phyloP scores from a whole-genome alignment of 768 basidiomycete species.

The Kwoniella sp. region DNA sequence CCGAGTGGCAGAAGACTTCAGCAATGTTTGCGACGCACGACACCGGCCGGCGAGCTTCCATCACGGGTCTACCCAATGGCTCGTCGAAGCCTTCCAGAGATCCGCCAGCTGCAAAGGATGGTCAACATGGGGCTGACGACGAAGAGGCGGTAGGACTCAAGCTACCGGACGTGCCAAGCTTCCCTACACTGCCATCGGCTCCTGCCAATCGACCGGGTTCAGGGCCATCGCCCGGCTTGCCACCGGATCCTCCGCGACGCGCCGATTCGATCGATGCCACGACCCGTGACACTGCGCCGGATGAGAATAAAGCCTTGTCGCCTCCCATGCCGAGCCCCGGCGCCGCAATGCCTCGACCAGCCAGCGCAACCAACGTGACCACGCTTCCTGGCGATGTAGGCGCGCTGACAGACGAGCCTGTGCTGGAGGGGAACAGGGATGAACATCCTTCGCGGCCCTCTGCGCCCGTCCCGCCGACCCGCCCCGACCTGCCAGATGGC shows the following conservation, averaged over 20 bases:
- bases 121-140: slow-evolving; percentile 4
- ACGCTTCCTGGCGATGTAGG: slow-evolving; percentile 13
- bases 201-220: slow-evolving; percentile 28
- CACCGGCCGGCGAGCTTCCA: neutral
- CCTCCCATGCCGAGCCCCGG: slow-evolving; percentile 17
- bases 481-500: slow-evolving; percentile 3
- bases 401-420: slow-evolving; percentile 3
- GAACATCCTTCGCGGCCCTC: slow-evolving; percentile 6
- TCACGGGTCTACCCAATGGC: slow-evolving; percentile 14
- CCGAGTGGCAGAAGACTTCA: slow-evolving; percentile 8
- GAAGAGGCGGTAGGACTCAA: neutral
- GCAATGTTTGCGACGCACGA: slow-evolving; percentile 3
- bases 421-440: slow-evolving; percentile 2
- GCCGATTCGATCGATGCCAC: slow-evolving; percentile 11
- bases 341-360: slow-evolving; percentile 9
- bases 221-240: neutral
- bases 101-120: slow-evolving; percentile 19
- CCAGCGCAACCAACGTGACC: slow-evolving; percentile 19
- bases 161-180: slow-evolving; percentile 34
- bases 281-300: neutral
- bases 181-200: slow-evolving; percentile 34
- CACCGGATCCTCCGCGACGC: slow-evolving; percentile 18
- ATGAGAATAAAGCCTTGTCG: slow-evolving; percentile 1
- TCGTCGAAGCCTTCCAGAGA: slow-evolving; percentile 1
- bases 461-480: neutral